Percentiles rank a stretch among this genome's conserved stretches.
These are phyloP conservation scores for Nannizzia gypsea DNA, from an alignment of 2,329 filamentous ascomycete species.

Conservation along the genomic window DNA sequence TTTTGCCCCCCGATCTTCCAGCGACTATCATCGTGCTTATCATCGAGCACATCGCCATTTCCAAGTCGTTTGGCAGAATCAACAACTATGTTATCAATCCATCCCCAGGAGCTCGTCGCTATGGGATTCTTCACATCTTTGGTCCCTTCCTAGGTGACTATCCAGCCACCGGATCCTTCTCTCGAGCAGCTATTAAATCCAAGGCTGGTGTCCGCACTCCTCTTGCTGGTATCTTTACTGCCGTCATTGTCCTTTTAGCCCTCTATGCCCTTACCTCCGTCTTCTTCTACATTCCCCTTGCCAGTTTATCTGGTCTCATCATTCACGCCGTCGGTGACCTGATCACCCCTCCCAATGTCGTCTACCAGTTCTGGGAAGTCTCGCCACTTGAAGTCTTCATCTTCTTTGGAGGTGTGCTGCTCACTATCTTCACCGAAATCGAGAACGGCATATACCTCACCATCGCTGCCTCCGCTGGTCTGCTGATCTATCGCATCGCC, in stretches of 20 bases:
- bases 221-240: slow-evolving; percentile 48
- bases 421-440: slow-evolving; percentile 41
- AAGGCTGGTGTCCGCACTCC: slow-evolving; percentile 52
- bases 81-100: slow-evolving; percentile 54
- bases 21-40: slow-evolving; percentile 51
- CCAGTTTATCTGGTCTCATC: slow-evolving; percentile 54
- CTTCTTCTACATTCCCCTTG: slow-evolving; percentile 57
- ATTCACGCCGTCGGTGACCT: slow-evolving; percentile 54
- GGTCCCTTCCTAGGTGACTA: slow-evolving; percentile 55
- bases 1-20: slow-evolving; percentile 43
- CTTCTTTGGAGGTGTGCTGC: slow-evolving; percentile 51
- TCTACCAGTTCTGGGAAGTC: slow-evolving; percentile 54
- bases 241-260: slow-evolving; percentile 49
- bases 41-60: slow-evolving; percentile 54
- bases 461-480: slow-evolving; percentile 32
- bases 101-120: slow-evolving; percentile 54
- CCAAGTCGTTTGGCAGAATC: slow-evolving; percentile 49
- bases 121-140: slow-evolving; percentile 49
- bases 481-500: slow-evolving; percentile 38
- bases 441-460: slow-evolving; percentile 43
- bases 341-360: slow-evolving; percentile 46
- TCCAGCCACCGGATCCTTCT: slow-evolving; percentile 56
- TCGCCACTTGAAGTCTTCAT: slow-evolving; percentile 43
- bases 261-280: slow-evolving; percentile 51
- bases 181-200: slow-evolving; percentile 55